These are phyloP conservation scores for Nigrospora oryzae DNA, from an alignment of 2,329 filamentous ascomycete species.

Conservation along the genomic window DNA sequence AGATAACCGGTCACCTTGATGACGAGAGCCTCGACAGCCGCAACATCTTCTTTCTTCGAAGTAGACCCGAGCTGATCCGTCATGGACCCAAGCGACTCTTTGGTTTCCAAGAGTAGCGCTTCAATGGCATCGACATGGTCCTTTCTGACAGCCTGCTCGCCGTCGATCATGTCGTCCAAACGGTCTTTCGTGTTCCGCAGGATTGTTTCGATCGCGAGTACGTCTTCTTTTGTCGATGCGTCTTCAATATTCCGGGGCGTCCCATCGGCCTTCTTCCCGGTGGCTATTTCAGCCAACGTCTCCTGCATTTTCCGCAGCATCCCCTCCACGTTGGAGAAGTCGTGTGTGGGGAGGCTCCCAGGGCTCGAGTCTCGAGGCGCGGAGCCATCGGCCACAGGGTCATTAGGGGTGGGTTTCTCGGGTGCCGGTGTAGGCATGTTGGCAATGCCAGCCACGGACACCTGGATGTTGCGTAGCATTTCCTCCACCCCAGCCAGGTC, in stretches of 20 bases:
- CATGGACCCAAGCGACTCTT: slow-evolving; percentile 61
- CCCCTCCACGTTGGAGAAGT: slow-evolving; percentile 31
- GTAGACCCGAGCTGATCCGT: slow-evolving; percentile 59
- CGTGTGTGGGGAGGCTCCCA: slow-evolving; percentile 30
- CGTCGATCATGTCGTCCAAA: slow-evolving; percentile 71
- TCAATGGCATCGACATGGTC: slow-evolving; percentile 62
- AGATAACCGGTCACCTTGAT: slow-evolving; percentile 68
- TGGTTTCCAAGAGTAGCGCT: slow-evolving; percentile 59
- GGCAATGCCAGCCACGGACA: slow-evolving; percentile 23
- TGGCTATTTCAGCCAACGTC: slow-evolving; percentile 8
- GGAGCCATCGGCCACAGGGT: too few relatives aligned
- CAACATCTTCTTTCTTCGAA: slow-evolving; percentile 72
- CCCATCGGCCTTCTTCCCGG: slow-evolving; percentile 16
- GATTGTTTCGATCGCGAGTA: slow-evolving; percentile 83
- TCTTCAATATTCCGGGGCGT: slow-evolving; percentile 26
- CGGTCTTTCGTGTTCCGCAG: slow-evolving; percentile 83
- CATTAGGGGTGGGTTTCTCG: slow-evolving; percentile 29
- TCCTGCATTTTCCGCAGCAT: slow-evolving; percentile 35
- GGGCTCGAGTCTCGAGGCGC: slow-evolving; percentile 9
- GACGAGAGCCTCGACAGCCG: slow-evolving; percentile 67
- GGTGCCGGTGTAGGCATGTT: slow-evolving; percentile 4
- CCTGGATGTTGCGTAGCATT: slow-evolving; percentile 34
- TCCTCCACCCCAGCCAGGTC: slow-evolving; percentile 32
- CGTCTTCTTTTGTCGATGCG: slow-evolving; percentile 69
- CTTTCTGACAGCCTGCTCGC: slow-evolving; percentile 60